Base-by-base conservation (phyloP, 805 yeast genomes). In the Saturnispora silvae region DNA sequence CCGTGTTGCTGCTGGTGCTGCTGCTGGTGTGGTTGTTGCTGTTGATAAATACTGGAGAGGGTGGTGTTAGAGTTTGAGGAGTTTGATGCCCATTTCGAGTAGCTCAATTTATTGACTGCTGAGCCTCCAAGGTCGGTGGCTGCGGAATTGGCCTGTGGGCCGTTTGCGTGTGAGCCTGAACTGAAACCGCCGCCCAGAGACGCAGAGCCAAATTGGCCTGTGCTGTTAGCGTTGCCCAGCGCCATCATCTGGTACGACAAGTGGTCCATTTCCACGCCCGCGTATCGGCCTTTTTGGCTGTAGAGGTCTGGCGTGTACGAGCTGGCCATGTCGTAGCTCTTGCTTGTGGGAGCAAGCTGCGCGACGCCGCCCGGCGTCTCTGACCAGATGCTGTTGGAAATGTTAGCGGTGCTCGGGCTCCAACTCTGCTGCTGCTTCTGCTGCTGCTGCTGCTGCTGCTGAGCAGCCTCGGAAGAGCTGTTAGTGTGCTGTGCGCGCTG, bases 221-320 rank as follows among this genome's bases (percentile, higher is more conserved):
- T 17, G n/a, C n/a, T n/a, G n/a, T n/a, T n/a, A n/a, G n/a, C n/a
- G 9, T 47, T 27, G 28, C 45, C 42, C 37, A 53, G 29, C n/a
- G 50, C 48, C 49, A 53, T 36, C 35, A 52, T 34, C 29, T 53
- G 57, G 23, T 43, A 40, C 5, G 56, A 45, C 38, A 53, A 36
- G n/a, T 51, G 46, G 34, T 52, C 57, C 45, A 52, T 50, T 33
- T 52, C 57, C 22, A 45, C 48, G 32, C 40, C 48, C 14, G 47
- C 34, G 24, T 45, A 36, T 20, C 38, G 10, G 4, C 8, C 13
- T 10, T 17, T 17, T 4, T 29, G 17, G 7, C 14, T 18, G 22
- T 29, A 29, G 5, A 29, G 10, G 9, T 29, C 32, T 5, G 31
- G 7, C n/a, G 28, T 25, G 28, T 25, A 25, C 11, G 28, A 6